Percentiles rank a stretch among this genome's conserved stretches.
Conservation (phyloP, 306 rosid species). For the Trichosanthes truncata region DNA sequence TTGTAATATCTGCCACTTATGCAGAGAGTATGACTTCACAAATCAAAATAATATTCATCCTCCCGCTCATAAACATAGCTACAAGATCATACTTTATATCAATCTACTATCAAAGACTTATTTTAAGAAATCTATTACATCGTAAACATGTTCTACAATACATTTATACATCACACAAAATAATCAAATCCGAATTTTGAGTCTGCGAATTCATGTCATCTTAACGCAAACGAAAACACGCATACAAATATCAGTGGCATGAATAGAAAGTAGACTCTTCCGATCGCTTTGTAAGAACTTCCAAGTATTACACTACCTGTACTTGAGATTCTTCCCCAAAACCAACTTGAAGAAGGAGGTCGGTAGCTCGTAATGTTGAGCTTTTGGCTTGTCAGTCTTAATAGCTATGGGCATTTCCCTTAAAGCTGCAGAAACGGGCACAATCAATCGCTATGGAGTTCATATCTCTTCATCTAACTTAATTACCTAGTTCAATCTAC, state of each 20-base stretch:
- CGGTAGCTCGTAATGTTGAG: conserved; percentile 81
- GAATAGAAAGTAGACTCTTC: neutral
- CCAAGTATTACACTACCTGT: conserved; percentile 36
- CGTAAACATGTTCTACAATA: neutral
- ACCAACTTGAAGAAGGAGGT: conserved; percentile 86
- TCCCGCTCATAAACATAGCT: neutral
- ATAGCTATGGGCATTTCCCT: conserved; percentile 82
- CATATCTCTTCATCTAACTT: neutral
- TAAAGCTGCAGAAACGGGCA: conserved; percentile 41
- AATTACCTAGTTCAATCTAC: neutral
- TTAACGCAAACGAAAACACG: neutral
- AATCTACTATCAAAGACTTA: neutral
- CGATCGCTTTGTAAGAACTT: neutral
- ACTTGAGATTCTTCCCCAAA: conserved; percentile 70
- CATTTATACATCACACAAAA: neutral
- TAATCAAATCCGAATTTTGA: neutral
- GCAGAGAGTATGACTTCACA: neutral
- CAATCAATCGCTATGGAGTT: neutral
- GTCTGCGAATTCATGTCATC: neutral
- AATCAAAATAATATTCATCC: neutral
- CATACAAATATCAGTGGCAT: neutral
- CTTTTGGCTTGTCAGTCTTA: conserved; percentile 56
- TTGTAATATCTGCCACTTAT: neutral
- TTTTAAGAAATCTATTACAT: neutral
- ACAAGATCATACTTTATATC: neutral